These are phyloP conservation scores for Exserohilum turcica DNA, from an alignment of 2,329 filamentous ascomycete species.

Conservation along the genomic window DNA sequence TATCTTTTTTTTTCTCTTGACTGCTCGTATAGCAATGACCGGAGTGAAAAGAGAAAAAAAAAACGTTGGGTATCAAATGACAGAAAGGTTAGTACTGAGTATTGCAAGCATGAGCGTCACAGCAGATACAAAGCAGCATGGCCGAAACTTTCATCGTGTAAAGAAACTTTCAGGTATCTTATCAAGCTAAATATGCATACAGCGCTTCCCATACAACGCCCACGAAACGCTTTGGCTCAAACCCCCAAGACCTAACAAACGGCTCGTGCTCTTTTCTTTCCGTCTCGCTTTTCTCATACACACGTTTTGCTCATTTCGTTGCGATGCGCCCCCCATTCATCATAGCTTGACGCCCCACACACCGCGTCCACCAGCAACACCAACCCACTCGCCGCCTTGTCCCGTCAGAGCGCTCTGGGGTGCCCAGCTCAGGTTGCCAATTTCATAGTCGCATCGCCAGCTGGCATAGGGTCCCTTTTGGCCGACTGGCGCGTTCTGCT, in stretches of 20 bases:
- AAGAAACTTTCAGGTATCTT: constrained; percentile 4
- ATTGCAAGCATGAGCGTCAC: no score
- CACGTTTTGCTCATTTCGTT: not conserved
- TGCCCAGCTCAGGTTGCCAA: constrained; percentile 84
- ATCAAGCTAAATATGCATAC: not conserved
- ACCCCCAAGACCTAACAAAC: not conserved
- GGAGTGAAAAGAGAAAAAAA: no score
- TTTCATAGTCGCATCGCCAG: constrained; percentile 87
- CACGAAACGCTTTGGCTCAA: not conserved
- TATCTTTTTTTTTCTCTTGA: no score
- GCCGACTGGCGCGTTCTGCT: constrained; percentile 50
- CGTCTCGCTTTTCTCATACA: not conserved
- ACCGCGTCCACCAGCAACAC: constrained; percentile 78
- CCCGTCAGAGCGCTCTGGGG: constrained; percentile 69
- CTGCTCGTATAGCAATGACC: no score
- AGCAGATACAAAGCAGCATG: not conserved
- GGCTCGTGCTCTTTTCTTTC: not conserved
- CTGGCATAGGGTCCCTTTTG: constrained; percentile 71
- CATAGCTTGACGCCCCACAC: constrained; percentile 74
- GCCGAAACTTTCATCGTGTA: not conserved
- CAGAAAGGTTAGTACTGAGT: no score
- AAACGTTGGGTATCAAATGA: no score
- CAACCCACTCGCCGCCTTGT: constrained; percentile 81
- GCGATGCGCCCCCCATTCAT: constrained; percentile 12
- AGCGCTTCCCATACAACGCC: not conserved